phyloP scores from a whole-genome alignment of 768 basidiomycete genomes.

The Lactifluus subvellereus region DNA sequence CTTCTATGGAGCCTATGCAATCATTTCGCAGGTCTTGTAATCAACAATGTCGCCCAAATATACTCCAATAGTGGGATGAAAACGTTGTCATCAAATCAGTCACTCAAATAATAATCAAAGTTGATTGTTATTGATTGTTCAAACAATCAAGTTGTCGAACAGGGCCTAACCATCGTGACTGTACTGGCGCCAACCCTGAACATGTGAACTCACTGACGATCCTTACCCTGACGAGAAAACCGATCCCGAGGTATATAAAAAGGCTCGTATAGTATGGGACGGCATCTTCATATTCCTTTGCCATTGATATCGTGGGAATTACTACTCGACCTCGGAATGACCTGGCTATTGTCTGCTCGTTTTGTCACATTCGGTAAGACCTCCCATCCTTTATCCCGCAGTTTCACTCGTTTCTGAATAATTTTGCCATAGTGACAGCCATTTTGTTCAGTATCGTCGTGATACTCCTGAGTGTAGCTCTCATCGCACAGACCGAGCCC shows the following conservation, averaged over 20 bases:
- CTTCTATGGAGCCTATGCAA: no score
- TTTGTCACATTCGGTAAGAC: conserved; percentile 2
- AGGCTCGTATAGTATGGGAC: background rate
- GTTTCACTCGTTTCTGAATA: background rate
- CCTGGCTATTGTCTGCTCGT: background rate
- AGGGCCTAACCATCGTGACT: no score
- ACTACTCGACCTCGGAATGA: background rate
- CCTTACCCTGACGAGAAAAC: background rate
- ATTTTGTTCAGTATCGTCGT: conserved; percentile 31
- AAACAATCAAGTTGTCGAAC: no score
- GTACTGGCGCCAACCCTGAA: background rate
- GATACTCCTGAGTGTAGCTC: conserved; percentile 29
- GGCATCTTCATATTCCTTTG: background rate
- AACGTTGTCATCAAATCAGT: no score
- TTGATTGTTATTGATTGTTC: no score
- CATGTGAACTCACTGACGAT: background rate
- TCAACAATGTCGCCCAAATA: no score
- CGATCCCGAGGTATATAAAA: background rate
- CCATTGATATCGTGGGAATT: background rate
- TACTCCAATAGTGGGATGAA: no score
- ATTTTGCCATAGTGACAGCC: background rate
- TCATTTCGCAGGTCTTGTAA: no score
- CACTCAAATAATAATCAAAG: no score
- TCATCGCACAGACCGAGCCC: conserved; percentile 27
- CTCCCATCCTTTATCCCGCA: background rate